These are phyloP conservation scores for Pythium inflatum DNA, from an alignment of 352 stramenopile genomes.

Conservation along the genomic window DNA sequence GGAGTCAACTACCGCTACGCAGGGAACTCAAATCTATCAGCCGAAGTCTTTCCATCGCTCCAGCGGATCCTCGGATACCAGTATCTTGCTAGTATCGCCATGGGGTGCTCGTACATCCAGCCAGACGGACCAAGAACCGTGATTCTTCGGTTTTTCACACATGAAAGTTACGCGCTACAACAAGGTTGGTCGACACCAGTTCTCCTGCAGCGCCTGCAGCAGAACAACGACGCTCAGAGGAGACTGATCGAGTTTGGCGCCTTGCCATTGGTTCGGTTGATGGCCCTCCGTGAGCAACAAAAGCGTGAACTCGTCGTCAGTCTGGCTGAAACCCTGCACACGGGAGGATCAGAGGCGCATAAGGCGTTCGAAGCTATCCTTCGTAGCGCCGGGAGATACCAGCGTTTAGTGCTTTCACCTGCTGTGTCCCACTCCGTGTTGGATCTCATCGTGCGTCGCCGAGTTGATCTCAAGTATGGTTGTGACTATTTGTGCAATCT, in stretches of 20 bases:
- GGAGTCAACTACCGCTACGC: slow-evolving; percentile 29
- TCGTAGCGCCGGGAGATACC: neutral
- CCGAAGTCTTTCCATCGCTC: neutral
- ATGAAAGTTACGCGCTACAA: slow-evolving; percentile 20
- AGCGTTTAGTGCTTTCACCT: neutral
- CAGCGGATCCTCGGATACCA: slow-evolving; percentile 4
- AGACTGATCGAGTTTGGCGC: slow-evolving; percentile 13
- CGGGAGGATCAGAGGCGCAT: slow-evolving; percentile 13
- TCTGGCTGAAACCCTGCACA: neutral
- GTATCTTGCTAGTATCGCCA: slow-evolving; percentile 7
- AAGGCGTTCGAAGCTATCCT: slow-evolving; percentile 15
- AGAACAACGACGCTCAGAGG: slow-evolving; percentile 9
- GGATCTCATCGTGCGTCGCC: slow-evolving; percentile 22
- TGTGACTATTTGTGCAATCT: slow-evolving; percentile 21
- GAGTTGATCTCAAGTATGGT: slow-evolving; percentile 13
- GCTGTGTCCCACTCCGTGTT: slow-evolving; percentile 9
- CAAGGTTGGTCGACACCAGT: slow-evolving; percentile 2
- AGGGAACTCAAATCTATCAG: neutral
- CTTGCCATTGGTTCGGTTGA: slow-evolving; percentile 28
- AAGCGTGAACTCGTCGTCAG: slow-evolving; percentile 6
- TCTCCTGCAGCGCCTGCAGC: neutral
- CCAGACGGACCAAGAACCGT: neutral
- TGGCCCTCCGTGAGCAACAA: slow-evolving; percentile 23
- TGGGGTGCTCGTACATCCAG: slow-evolving; percentile 6
- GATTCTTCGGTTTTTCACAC: slow-evolving; percentile 22